Evolutionary conservation across 768 basidiomycete genomes (phyloP), one percentile per base, ranked within the genome.

Genomic region (Lactarius trivialis): DNA sequence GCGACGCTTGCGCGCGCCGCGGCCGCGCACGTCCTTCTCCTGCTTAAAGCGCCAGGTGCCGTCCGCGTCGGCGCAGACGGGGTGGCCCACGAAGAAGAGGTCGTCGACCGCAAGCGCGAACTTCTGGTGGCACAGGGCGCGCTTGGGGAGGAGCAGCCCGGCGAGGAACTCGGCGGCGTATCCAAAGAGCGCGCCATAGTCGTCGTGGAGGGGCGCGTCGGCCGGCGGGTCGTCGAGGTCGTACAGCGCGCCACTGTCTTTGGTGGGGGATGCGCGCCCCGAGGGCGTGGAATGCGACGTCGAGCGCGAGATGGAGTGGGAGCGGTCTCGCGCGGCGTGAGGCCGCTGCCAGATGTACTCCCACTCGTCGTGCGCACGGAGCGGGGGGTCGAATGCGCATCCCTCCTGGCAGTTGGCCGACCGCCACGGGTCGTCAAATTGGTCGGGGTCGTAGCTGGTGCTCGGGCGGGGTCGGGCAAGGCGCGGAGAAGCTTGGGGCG

Each of bases 81-180:
- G 97, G 72, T 98, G 95, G 0, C 97, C 97, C 49, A 98, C 80
- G 72, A 98, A 98, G 6, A 85, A 91, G 28, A 98, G 79, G 68
- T 94, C 88, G 71, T 98, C 94, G 28, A 97, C 88, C 43, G 91
- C 75, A 33, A 99, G 82, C 71, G 96, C 93, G 70, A 97, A 98
- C 70, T 92, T 92, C 72, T 93, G 91, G 73, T 99, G 93, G 69
- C 93, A 97, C 73, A 94, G 84, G 15, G 85, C 79, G 33, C 78
- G 75, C 50, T 85, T 81, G 0, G 96, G 94, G 62, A 88, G 89
- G 3, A 98, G 79, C 66, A 96, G 76, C 49, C 81, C 81, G 28
- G 91, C 90, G 33, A 98, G 79, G 69, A 93, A 90, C 62, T 89
- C 86, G 7, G 88, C 77, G 4, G 88, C 82, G 72, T 90, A 95